phyloP scores from a whole-genome alignment of 2,329 filamentous ascomycete genomes.

The Colletotrichum agaves region DNA sequence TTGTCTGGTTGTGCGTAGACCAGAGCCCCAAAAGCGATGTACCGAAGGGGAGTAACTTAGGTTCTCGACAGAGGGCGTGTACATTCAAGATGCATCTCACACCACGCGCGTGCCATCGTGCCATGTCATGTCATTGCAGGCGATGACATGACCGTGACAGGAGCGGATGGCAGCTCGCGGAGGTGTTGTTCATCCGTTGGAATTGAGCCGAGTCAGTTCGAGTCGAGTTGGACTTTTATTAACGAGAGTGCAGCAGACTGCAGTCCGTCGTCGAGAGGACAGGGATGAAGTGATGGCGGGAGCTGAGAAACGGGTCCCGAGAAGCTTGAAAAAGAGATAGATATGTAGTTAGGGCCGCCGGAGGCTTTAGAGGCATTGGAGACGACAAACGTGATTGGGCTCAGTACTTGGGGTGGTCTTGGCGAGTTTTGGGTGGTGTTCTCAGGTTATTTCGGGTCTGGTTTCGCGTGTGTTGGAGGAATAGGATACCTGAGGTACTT shows the following conservation, averaged over 20 bases:
- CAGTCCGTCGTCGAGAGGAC: not conserved
- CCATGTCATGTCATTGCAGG: slow-evolving; percentile 25
- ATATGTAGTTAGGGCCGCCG: slow-evolving; percentile 19
- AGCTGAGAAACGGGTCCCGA: slow-evolving; percentile 16
- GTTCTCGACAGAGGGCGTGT: not conserved
- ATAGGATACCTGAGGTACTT: no score
- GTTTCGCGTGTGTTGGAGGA: no score
- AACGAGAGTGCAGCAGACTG: not conserved
- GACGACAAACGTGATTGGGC: slow-evolving; percentile 22
- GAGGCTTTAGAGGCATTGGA: slow-evolving; percentile 9
- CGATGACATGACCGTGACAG: not conserved
- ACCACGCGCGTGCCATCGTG: slow-evolving; percentile 12
- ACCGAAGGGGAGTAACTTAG: not conserved
- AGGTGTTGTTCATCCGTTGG: slow-evolving; percentile 7
- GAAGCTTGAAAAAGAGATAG: slow-evolving; percentile 28
- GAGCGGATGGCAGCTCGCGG: slow-evolving; percentile 4
- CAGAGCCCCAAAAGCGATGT: not conserved
- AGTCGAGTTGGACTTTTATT: not conserved
- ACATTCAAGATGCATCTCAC: not conserved
- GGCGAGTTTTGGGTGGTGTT: slow-evolving; percentile 27
- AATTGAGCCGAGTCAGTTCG: slow-evolving; percentile 6
- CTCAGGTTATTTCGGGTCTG: slow-evolving; percentile 23
- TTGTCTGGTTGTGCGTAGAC: not conserved
- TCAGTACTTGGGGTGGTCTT: slow-evolving; percentile 33
- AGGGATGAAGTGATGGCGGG: slow-evolving; percentile 15